Conservation (phyloP, 129 eudicot species). For the Gnaphalium uliginosum region DNA sequence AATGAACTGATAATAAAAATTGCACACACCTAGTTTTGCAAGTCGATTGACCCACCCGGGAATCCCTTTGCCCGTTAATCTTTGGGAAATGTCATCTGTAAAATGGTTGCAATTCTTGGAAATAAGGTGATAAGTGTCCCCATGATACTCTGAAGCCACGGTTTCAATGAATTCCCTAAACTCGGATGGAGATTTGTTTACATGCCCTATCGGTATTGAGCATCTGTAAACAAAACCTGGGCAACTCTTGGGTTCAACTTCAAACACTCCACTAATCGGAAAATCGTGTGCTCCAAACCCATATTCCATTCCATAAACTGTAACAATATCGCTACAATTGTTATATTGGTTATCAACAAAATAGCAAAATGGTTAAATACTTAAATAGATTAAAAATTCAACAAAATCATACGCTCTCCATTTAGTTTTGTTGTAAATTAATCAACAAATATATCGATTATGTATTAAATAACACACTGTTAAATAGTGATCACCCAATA, state of each 20-base stretch:
- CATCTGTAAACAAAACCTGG: constrained; percentile 76
- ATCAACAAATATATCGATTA: neutral
- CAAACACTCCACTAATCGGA: constrained; percentile 79
- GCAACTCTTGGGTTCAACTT: constrained; percentile 80
- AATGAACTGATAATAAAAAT: neutral
- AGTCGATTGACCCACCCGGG: constrained; percentile 92
- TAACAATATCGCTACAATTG: neutral
- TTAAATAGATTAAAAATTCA: neutral
- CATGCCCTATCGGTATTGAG: constrained; percentile 58
- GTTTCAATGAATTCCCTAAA: constrained; percentile 55
- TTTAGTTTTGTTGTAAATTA: neutral
- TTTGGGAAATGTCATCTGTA: constrained; percentile 65
- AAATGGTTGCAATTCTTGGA: constrained; percentile 83
- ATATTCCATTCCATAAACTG: constrained; percentile 86
- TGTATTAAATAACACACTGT: neutral
- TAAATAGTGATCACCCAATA: neutral
- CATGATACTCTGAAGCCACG: constrained; percentile 79
- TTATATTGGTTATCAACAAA: neutral
- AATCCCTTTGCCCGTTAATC: constrained; percentile 60
- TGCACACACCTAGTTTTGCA: constrained; percentile 57
- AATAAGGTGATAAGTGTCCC: constrained; percentile 78
- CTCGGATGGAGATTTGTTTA: constrained; percentile 49
- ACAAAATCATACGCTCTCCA: neutral
- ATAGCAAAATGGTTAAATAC: neutral
- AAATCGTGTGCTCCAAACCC: constrained; percentile 86